A percentile compares a stretch with the other conserved stretches of the same genome.
phyloP scores from a whole-genome alignment of 2,329 filamentous ascomycete genomes.

The Catunica adiposa region DNA sequence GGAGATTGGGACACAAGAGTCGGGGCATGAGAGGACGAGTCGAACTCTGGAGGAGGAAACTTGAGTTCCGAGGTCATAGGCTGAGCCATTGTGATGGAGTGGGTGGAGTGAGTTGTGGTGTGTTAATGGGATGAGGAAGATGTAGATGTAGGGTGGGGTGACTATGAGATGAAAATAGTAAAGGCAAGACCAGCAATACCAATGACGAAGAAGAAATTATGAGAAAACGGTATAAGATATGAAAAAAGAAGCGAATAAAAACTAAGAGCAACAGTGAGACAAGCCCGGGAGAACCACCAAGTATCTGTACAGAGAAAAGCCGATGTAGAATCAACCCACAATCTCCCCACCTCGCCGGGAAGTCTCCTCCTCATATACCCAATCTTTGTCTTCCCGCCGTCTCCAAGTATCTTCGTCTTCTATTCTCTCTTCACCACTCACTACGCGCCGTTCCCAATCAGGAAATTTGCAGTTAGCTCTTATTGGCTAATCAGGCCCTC shows the following conservation, averaged over 20 bases:
- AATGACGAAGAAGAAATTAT: not conserved
- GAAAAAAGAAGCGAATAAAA: not conserved
- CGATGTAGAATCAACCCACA: not conserved
- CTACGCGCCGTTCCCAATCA: not conserved
- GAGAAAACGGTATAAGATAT: constrained; percentile 7
- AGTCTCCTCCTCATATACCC: constrained; percentile 1
- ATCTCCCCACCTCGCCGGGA: not conserved
- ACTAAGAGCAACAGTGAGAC: not conserved
- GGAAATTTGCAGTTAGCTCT: not conserved
- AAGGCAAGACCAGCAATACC: not conserved
- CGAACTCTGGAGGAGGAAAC: constrained; percentile 29
- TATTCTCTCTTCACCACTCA: not conserved
- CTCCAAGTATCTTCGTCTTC: not conserved
- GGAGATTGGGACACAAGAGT: constrained; percentile 19
- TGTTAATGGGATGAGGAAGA: not conserved
- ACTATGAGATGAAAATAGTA: not conserved
- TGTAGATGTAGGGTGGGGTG: not conserved
- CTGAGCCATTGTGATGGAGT: constrained; percentile 14
- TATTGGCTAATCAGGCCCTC: not conserved
- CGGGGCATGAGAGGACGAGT: constrained; percentile 29
- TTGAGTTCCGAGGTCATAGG: constrained; percentile 22
- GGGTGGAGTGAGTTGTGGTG: not conserved
- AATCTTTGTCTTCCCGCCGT: not conserved
- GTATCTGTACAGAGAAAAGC: not conserved
- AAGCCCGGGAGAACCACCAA: constrained; percentile 4